Percentiles rank a stretch among this genome's conserved stretches.
Evolutionary conservation across 1,139 yeast genomes (phyloP).

Genomic region (Hyphopichia pseudoburtonii): DNA sequence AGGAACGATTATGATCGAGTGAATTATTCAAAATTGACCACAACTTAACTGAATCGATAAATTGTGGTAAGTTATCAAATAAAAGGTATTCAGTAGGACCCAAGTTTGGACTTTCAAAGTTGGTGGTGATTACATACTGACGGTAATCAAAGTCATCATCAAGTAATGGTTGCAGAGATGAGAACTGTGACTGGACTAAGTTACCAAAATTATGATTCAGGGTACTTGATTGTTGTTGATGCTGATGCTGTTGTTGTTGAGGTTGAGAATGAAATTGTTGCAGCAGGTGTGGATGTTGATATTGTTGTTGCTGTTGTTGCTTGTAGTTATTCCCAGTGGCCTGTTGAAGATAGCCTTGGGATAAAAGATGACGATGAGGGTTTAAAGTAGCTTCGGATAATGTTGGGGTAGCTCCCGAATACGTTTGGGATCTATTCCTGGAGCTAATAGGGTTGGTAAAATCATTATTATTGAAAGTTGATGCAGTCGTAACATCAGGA

Average conservation of each 20-base stretch:
- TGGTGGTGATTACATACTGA: conserved; percentile 47
- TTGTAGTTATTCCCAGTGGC: too few relatives aligned
- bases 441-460: conserved; percentile 10
- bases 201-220: conserved; percentile 5
- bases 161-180: conserved; percentile 31
- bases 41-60: conserved; percentile 36
- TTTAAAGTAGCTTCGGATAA: conserved; percentile 16
- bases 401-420: conserved; percentile 37
- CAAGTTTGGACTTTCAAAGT: conserved; percentile 64
- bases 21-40: conserved; percentile 34
- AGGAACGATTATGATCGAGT: conserved; percentile 23
- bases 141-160: conserved; percentile 58
- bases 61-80: conserved; percentile 70
- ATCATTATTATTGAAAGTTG: not conserved
- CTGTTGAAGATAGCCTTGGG: conserved; percentile 14
- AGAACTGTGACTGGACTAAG: conserved; percentile 2
- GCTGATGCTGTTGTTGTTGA: conserved; percentile 8
- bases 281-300: not conserved
- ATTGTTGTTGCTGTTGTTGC: not conserved
- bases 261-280: conserved; percentile 5
- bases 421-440: conserved; percentile 45
- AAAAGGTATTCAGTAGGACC: conserved; percentile 79
- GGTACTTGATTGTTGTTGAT: conserved; percentile 7
- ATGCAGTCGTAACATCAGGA: conserved; percentile 1
- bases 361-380: conserved; percentile 10